A percentile compares a stretch with the other conserved stretches of the same genome.
phyloP scores from a whole-genome alignment of 768 basidiomycete species.

The Daedaleopsis sinensis region DNA sequence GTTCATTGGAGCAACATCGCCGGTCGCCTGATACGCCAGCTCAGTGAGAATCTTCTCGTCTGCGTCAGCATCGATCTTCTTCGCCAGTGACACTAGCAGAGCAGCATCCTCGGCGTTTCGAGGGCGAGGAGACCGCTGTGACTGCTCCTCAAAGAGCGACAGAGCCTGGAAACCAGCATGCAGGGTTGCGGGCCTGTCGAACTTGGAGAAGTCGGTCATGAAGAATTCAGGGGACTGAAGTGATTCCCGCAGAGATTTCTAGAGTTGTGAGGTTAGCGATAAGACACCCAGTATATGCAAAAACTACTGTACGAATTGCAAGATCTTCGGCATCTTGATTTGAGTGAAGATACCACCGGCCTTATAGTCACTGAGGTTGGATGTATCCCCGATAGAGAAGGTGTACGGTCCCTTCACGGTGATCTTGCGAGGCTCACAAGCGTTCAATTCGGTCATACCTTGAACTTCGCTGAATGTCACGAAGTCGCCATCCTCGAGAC shows the following conservation, averaged over 20 bases:
- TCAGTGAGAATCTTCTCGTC: conserved; percentile 85
- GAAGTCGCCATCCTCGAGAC: conserved; percentile 97
- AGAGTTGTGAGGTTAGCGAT: neutral
- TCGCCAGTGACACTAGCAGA: conserved; percentile 71
- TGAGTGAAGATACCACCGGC: conserved; percentile 95
- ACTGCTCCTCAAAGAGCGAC: conserved; percentile 68
- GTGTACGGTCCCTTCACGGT: conserved; percentile 97
- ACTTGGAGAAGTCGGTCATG: conserved; percentile 97
- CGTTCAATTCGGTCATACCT: conserved; percentile 92
- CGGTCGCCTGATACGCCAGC: conserved; percentile 88
- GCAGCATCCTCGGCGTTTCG: conserved; percentile 82
- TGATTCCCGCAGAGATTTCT: conserved; percentile 96
- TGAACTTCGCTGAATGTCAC: conserved; percentile 96
- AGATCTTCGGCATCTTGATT: conserved; percentile 97
- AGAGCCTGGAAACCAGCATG: conserved; percentile 96
- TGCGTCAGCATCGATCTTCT: conserved; percentile 72
- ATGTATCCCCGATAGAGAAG: conserved; percentile 93
- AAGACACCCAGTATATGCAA: conserved; percentile 1
- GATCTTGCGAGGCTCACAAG: conserved; percentile 88
- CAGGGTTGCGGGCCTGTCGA: conserved; percentile 86
- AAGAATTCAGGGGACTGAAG: conserved; percentile 81
- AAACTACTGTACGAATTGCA: conserved; percentile 80
- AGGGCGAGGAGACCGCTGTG: conserved; percentile 76
- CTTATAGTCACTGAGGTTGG: conserved; percentile 73
- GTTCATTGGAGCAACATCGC: conserved; percentile 86